phyloP scores from a whole-genome alignment of 2,329 filamentous ascomycete genomes.

The Beauveria bassiana region DNA sequence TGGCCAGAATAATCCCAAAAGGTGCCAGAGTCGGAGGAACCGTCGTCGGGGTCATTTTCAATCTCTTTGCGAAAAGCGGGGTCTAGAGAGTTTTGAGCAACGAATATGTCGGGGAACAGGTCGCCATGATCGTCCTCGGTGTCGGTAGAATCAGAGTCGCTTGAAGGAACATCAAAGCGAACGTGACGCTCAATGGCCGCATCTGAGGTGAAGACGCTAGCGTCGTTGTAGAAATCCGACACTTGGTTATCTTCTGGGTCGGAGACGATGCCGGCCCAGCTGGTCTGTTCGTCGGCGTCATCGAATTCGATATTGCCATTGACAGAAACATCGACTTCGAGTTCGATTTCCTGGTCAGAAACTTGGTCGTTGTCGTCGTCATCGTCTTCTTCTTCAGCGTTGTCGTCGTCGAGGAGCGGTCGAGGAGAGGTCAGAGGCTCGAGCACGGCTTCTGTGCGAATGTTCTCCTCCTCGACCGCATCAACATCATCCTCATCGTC shows the following conservation, averaged over 20 bases:
- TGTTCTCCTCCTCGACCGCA: slow-evolving; percentile 69
- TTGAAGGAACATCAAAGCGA: slow-evolving; percentile 62
- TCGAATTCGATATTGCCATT: slow-evolving; percentile 28
- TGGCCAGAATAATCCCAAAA: slow-evolving; percentile 57
- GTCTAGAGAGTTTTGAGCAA: slow-evolving; percentile 66
- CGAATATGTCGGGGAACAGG: slow-evolving; percentile 71
- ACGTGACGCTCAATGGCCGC: slow-evolving; percentile 52
- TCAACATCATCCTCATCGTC: slow-evolving; percentile 74
- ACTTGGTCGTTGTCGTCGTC: slow-evolving; percentile 33
- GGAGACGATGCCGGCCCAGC: slow-evolving; percentile 50
- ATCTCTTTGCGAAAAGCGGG: slow-evolving; percentile 66
- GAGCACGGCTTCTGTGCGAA: slow-evolving; percentile 42
- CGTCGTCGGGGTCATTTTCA: slow-evolving; percentile 55
- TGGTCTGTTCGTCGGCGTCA: slow-evolving; percentile 36
- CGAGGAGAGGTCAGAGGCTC: slow-evolving; percentile 41
- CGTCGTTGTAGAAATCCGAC: slow-evolving; percentile 34
- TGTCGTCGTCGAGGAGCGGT: slow-evolving; percentile 33
- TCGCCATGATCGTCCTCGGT: slow-evolving; percentile 54
- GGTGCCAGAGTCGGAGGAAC: slow-evolving; percentile 48
- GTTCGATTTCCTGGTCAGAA: neutral
- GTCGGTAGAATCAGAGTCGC: slow-evolving; percentile 59
- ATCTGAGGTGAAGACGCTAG: slow-evolving; percentile 35
- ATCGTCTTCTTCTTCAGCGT: slow-evolving; percentile 27
- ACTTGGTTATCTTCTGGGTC: slow-evolving; percentile 36
- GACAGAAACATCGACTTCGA: slow-evolving; percentile 14